phyloP scores from a whole-genome alignment of 805 yeast species.

The Clavispora asparagi region DNA sequence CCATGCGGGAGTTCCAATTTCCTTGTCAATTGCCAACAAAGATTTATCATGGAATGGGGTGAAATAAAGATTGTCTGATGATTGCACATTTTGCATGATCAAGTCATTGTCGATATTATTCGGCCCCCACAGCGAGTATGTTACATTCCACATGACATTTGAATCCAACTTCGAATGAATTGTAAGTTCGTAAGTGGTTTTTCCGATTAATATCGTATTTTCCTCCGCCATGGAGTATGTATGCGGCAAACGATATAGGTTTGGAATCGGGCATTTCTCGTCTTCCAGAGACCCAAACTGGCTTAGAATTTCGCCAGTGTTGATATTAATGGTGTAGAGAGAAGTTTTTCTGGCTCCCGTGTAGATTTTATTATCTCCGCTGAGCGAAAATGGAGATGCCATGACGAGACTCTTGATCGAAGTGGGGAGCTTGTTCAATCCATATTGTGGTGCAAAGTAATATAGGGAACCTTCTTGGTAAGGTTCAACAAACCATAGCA shows the following conservation, averaged over 20 bases:
- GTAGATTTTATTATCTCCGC: slow-evolving; percentile 73
- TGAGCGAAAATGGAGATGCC: slow-evolving; percentile 79
- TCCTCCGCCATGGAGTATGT: slow-evolving; percentile 1
- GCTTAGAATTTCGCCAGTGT: slow-evolving; percentile 67
- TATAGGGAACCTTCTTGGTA: slow-evolving; percentile 77
- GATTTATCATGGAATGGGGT: slow-evolving; percentile 83
- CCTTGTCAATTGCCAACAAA: slow-evolving; percentile 66
- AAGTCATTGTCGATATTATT: slow-evolving; percentile 70
- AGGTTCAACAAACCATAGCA: slow-evolving; percentile 88
- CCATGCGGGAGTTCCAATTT: slow-evolving; percentile 76
- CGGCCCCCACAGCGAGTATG: slow-evolving; percentile 88
- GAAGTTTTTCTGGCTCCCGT: slow-evolving; percentile 81
- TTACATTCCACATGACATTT: slow-evolving; percentile 68
- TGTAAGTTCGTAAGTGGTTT: slow-evolving; percentile 63
- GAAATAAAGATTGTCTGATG: slow-evolving; percentile 70
- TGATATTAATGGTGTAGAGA: slow-evolving; percentile 65
- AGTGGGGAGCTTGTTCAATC: slow-evolving; percentile 78
- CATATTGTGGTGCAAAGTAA: slow-evolving; percentile 69
- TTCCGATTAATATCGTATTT: slow-evolving; percentile 54
- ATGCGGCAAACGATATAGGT: slow-evolving; percentile 11
- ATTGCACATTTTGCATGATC: slow-evolving; percentile 41
- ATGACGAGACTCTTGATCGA: slow-evolving; percentile 70
- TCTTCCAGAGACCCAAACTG: slow-evolving; percentile 49
- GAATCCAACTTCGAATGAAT: slow-evolving; percentile 71
- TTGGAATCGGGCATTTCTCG: slow-evolving; percentile 33